Base-by-base conservation (phyloP, 2,329 filamentous ascomycete species). In the Beauveria caledonica region DNA sequence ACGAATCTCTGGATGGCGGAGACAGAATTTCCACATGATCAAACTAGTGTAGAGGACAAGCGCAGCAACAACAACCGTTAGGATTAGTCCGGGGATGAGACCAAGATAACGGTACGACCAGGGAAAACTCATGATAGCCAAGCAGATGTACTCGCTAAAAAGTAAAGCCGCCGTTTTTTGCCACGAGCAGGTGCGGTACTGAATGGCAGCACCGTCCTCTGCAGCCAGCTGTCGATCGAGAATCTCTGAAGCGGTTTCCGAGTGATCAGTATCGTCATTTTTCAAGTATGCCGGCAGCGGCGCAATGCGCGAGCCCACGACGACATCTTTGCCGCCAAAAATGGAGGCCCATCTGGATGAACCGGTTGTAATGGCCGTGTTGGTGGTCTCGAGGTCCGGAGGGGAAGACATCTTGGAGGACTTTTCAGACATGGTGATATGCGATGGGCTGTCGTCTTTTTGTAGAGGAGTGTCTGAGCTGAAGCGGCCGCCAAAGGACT, bases 161-260 rank as follows among this genome's bases (percentile, higher is more conserved):
- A 97, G 84, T 66, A 96, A 73, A 1, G 88, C 91, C 0, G 92
- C 91, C 58, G 92, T 96, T 88, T 96, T 96, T 70, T 90, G 88
- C 92, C 92, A 97, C 66, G 87, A 92, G 76, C 92, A 97, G 44
- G 92, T 96, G 63, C 92, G 83, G 72, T 97, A 97, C 76, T 96
- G 87, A 73, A 97, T 96, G 11, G 86, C 85, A 72, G 89, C 86
- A 56, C 85, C 86, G 29, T 85, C 81, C 73, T 96, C 92, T 63
- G 89, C 71, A 58, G 87, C 89, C 64, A 93, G 83, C 75, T 96
- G 92, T 74, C 79, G 80, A 64, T 74, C 71, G n/a, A 83, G 71
- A 50, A 83, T 81, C 17, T 76, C 77, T 45, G 76, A 71, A 66
- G 76, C 78, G 50, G 74, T 78, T 39, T 80, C 74, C 21, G 78